These are phyloP conservation scores for Lyophyllum semitale DNA, from an alignment of 768 basidiomycete genomes.

Conservation along the genomic window DNA sequence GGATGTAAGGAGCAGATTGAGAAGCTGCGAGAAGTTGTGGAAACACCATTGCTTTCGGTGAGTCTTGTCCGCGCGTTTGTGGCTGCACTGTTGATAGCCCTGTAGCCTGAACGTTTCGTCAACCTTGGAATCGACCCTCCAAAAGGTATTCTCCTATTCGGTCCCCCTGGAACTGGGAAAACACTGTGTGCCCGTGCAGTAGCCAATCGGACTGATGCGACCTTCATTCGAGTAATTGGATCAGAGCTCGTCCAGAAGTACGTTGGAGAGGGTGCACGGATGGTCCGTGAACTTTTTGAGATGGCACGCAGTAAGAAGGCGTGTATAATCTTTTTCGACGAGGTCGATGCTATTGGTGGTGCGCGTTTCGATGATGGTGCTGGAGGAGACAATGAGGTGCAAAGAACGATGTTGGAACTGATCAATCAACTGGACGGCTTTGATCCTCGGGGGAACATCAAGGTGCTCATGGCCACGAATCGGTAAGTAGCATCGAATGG, in stretches of 20 bases:
- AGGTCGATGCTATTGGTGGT: slow-evolving; percentile 97
- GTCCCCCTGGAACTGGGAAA: slow-evolving; percentile 97
- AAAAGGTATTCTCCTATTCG: slow-evolving; percentile 94
- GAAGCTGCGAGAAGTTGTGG: slow-evolving; percentile 97
- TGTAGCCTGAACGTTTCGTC: slow-evolving; percentile 96
- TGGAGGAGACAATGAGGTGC: slow-evolving; percentile 98
- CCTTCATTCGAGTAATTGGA: slow-evolving; percentile 98
- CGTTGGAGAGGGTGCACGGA: slow-evolving; percentile 97
- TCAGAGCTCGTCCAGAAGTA: slow-evolving; percentile 99
- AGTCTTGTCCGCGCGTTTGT: slow-evolving; percentile 25
- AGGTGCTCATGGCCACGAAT: slow-evolving; percentile 99
- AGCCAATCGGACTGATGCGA: slow-evolving; percentile 97
- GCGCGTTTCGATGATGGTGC: slow-evolving; percentile 98
- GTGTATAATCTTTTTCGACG: slow-evolving; percentile 99
- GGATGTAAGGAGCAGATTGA: slow-evolving; percentile 99
- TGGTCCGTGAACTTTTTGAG: slow-evolving; percentile 98
- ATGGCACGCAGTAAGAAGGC: slow-evolving; percentile 99
- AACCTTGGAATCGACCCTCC: slow-evolving; percentile 99
- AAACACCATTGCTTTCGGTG: slow-evolving; percentile 92
- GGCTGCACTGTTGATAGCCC: slow-evolving; percentile 11
- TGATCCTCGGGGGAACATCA: slow-evolving; percentile 98
- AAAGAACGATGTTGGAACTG: slow-evolving; percentile 98
- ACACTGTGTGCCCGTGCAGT: slow-evolving; percentile 98
- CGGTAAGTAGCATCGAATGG: slow-evolving; percentile 49
- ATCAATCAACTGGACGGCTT: slow-evolving; percentile 99